Percentiles rank a stretch among this genome's conserved stretches.
Conservation (phyloP, 2,329 filamentous ascomycete species). For the Teratosphaeriaceae sp. region DNA sequence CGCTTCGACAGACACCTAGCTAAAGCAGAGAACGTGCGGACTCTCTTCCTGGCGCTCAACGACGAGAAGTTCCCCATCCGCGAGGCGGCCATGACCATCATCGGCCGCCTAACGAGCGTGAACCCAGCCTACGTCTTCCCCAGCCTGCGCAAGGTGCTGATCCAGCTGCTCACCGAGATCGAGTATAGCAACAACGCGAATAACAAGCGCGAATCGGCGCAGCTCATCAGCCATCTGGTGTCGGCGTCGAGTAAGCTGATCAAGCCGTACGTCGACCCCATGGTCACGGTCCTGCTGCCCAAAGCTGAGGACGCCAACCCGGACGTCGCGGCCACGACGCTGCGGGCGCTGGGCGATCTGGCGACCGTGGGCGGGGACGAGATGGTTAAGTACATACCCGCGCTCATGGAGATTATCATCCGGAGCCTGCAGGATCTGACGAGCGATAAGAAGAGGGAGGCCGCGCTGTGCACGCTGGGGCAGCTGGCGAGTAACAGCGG, state of each 20-base stretch:
- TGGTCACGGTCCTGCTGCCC: constrained; percentile 88
- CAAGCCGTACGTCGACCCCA: constrained; percentile 93
- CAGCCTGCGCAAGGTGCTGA: constrained; percentile 85
- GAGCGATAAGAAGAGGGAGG: constrained; percentile 82
- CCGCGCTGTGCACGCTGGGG: constrained; percentile 81
- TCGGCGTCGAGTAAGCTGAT: constrained; percentile 89
- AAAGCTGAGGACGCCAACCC: constrained; percentile 82
- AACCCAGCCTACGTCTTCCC: constrained; percentile 98
- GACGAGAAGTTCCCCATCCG: constrained; percentile 90
- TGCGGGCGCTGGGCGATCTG: constrained; percentile 90
- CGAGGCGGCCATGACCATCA: constrained; percentile 92
- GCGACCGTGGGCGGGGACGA: constrained; percentile 90
- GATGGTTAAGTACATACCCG: constrained; percentile 85
- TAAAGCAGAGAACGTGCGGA: constrained; percentile 94
- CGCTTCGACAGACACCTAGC: constrained; percentile 96
- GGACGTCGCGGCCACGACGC: constrained; percentile 87
- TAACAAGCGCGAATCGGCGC: constrained; percentile 95
- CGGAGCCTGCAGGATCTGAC: constrained; percentile 91
- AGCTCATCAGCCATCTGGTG: constrained; percentile 84
- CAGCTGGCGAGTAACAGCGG: constrained; percentile 93
- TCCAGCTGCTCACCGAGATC: constrained; percentile 92
- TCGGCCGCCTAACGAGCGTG: constrained; percentile 80
- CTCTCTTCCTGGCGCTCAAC: constrained; percentile 89
- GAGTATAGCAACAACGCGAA: constrained; percentile 91
- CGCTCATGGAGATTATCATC: constrained; percentile 91